Evolutionary conservation across 306 rosid genomes (phyloP), one percentile per base, ranked within the genome.

Genomic region (Lupinus albus): DNA sequence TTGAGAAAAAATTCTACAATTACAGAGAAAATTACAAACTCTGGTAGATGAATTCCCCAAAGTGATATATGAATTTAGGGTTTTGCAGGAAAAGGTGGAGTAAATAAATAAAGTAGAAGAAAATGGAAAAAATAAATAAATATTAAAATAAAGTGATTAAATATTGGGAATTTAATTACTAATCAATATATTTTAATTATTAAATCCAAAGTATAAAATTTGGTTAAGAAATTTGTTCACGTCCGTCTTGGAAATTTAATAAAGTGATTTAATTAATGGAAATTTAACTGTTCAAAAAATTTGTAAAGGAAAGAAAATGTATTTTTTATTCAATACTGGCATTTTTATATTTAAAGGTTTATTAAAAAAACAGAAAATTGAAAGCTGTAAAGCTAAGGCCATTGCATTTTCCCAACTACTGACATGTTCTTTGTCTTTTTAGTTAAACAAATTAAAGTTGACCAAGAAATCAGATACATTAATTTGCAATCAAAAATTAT

Each of bases 211-310:
- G 84, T 88, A 93, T 93, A 76, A 80, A 90, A 58, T 93, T 87
- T 79, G 92, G 97, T 93, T 93, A 83, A 93, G 91, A 86, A 88
- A 88, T 83, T 77, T 96, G 87, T 86, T 93, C 92, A 83, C 91
- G 99, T 90, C 99, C 99, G 94, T 85, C 90, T 88, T 83, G 97
- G 88, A 86, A 90, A 84, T 90, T 93, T 78, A 90, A 86, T 88
- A 92, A 87, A 92, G 45, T 30, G 75, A 83, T 76, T 85, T 82
- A 88, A 84, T 80, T 80, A 88, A 84, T 81, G 87, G n/a, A n/a
- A n/a, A n/a, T n/a, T n/a, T n/a, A n/a, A n/a, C n/a, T n/a, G n/a
- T n/a, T n/a, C n/a, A n/a, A n/a, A n/a, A n/a, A n/a, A n/a, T n/a
- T 70, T 78, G 68, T 77, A 78, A 79, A 82, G 82, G 79, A 74